phyloP scores from a whole-genome alignment of 306 rosid species.

The Malus orientalis region DNA sequence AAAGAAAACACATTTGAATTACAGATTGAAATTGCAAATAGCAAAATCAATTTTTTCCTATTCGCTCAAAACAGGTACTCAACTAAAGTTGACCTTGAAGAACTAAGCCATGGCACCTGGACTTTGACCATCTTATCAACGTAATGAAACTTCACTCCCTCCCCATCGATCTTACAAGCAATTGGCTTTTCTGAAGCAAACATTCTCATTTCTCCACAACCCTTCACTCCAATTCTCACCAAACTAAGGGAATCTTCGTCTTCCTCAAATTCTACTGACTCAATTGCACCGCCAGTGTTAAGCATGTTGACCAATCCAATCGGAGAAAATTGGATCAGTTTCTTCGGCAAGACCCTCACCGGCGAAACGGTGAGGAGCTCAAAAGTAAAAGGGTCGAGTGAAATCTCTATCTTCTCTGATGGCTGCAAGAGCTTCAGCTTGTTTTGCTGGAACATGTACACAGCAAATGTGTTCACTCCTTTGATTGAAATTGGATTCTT shows the following conservation, averaged over 20 bases:
- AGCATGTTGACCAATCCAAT: slow-evolving; percentile 70
- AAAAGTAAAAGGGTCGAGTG: slow-evolving; percentile 46
- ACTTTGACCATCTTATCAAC: slow-evolving; percentile 32
- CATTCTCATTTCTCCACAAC: slow-evolving; percentile 51
- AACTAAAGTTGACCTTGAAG: slow-evolving; percentile 26
- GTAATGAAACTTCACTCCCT: slow-evolving; percentile 34
- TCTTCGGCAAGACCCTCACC: slow-evolving; percentile 16
- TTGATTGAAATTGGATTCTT: slow-evolving; percentile 27
- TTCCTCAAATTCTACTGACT: slow-evolving; percentile 33
- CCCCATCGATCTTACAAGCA: slow-evolving; percentile 46
- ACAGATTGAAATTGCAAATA: not conserved
- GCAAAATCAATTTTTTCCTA: not conserved
- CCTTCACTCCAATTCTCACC: slow-evolving; percentile 37
- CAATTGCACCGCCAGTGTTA: slow-evolving; percentile 59
- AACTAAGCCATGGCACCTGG: slow-evolving; percentile 43
- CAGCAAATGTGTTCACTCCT: slow-evolving; percentile 42
- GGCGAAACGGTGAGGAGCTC: slow-evolving; percentile 56
- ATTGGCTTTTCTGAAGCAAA: slow-evolving; percentile 51
- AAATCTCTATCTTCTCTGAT: slow-evolving; percentile 33
- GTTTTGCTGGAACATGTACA: slow-evolving; percentile 38
- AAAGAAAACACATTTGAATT: not conserved
- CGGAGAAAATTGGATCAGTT: slow-evolving; percentile 42
- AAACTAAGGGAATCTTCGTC: not conserved
- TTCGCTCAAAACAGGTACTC: slow-evolving; percentile 41
- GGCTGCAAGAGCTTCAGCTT: slow-evolving; percentile 43